phyloP scores from a whole-genome alignment of 2,329 filamentous ascomycete species.

The Aspergillus latus region DNA sequence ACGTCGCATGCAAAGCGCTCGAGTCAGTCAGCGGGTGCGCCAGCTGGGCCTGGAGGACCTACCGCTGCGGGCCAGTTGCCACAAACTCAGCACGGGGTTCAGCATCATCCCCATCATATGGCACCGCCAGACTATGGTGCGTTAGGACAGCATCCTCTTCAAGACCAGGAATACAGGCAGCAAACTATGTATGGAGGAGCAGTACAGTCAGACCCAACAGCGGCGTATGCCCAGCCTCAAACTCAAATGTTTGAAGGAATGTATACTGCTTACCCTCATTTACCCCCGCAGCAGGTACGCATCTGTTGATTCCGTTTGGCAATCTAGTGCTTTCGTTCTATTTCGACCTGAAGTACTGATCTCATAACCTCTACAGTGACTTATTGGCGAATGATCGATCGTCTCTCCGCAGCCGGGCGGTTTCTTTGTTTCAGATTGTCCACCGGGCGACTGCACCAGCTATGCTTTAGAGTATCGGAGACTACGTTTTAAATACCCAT shows the following conservation, averaged over 20 bases:
- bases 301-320: background rate
- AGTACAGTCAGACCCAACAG: slow-evolving; percentile 69
- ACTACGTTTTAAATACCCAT: slow-evolving; percentile 6
- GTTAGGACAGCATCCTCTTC: slow-evolving; percentile 63
- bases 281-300: slow-evolving; percentile 77
- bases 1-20: slow-evolving; percentile 78
- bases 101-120: slow-evolving; percentile 57
- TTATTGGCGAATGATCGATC: background rate
- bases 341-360: too few species aligned
- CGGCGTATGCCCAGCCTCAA: slow-evolving; percentile 74
- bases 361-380: background rate
- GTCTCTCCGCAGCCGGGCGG: background rate
- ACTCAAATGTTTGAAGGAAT: slow-evolving; percentile 79
- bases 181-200: slow-evolving; percentile 79
- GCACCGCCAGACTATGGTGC: slow-evolving; percentile 58
- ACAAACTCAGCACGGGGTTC: slow-evolving; percentile 49
- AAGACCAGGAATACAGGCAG: slow-evolving; percentile 77
- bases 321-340: too few species aligned
- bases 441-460: background rate
- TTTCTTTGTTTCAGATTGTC: too few species aligned
- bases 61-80: slow-evolving; percentile 40
- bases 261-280: slow-evolving; percentile 73
- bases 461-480: slow-evolving; percentile 1
- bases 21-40: slow-evolving; percentile 48
- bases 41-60: slow-evolving; percentile 48